Evolutionary conservation across 1,139 yeast genomes (phyloP), one percentile per base, ranked within the genome.

Genomic region (Geotrichum phurueaensis): DNA sequence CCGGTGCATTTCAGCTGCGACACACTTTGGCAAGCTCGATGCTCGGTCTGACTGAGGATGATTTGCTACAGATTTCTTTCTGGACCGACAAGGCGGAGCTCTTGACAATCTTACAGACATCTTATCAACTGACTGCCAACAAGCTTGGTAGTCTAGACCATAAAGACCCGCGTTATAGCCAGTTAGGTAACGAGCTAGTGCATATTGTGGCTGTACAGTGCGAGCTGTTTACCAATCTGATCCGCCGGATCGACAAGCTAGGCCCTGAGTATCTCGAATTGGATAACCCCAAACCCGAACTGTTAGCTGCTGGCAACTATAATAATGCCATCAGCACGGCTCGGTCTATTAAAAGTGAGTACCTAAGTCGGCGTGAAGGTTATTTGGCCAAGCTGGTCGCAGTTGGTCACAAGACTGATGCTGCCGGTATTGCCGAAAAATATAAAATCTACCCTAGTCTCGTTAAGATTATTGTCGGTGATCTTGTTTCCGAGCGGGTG

Each of bases 391-490:
- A 80, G 0, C 71, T 88, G 48, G 78, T 85, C 23, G 71, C 75
- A 12, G 73, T 79, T 56, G 81, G 80, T 25, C 75, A 83, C 60
- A 73, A 78, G 29, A 74, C 74, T 10, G 84, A 84, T 49, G 89
- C 92, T 0, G 72, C 86, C 22, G 75, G 76, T n/a, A 78, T 90
- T 52, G 83, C 90, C 1, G 96, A 89, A 67, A 76, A 78, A 45
- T 87, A 84, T 70, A 73, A 76, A 27, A 96, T 90, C 69, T 80
- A 87, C 67, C 76, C 82, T 25, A 83, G 92, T 0, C 75, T 91
- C 53, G 87, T 85, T 0, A 83, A 82, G 63, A 81, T 90, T 6
- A 75, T 88, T 31, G 87, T 84, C 55, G 77, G 80, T 27, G 84
- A 84, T 65, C 47, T 59, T 6, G 10, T 43, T 5, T 51, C 43